Evolutionary conservation across 2,329 filamentous ascomycete genomes (phyloP), one percentile per base, ranked within the genome.

Genomic region (Pseudogymnoascus verrucosus): DNA sequence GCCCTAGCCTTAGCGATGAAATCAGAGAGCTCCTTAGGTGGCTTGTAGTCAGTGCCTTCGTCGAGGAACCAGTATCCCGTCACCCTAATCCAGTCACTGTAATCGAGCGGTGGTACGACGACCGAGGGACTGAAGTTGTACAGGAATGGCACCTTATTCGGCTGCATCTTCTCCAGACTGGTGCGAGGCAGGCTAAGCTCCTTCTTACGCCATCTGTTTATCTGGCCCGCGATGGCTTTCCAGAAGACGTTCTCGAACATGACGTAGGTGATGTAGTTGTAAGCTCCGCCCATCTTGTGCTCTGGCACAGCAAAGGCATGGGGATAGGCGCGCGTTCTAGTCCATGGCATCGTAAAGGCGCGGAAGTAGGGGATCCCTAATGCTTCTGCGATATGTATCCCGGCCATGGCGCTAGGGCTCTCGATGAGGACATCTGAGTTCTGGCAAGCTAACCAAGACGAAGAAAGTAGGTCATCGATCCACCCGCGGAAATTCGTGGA

Each of bases 331-430:
- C 95, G 84, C 14, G 95, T 99, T 60, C 93, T 87, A 0, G 95
- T 96, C 95, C 95, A 99, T 0, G 95, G 95, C 95, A 99, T 99
- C 16, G 92, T 96, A 73, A 99, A 99, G 0, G 93, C 93, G 63
- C 95, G 87, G 79, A 98, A 98, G 75, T 99, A 99, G 0, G 95
- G 95, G 51, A 99, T 96, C 12, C 85, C 82, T 1, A 99, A 82
- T 23, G 92, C 91, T 77, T 99, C 95, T 1, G 95, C 95, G 68
- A 99, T 96, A 74, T 99, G 95, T 62, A 99, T 96, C 26, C 95
- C 95, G 0, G 89, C 92, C 95, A 99, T 99, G 12, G 95, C 92
- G 64, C 91, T 96, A 0, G 95, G 95, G 57, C 91, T 96, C 74
- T 99, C 95, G 65, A 99, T 96, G 40, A 99, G 80, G 34, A 99